Conservation (phyloP, 1,284 basidiomycete genomes). For the Trichosporon sp. region DNA sequence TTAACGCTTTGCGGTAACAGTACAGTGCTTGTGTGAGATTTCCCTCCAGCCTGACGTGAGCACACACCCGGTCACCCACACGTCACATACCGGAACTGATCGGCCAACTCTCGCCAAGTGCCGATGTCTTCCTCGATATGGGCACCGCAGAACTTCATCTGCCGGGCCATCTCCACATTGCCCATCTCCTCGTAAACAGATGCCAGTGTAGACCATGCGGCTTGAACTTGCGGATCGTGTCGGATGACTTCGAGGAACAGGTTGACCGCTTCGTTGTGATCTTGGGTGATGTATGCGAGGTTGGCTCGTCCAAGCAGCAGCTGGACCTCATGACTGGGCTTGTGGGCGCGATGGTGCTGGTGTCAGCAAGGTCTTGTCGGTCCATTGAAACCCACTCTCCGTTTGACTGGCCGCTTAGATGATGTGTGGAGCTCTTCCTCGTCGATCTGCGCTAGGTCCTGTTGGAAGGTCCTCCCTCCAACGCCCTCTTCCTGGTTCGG, state of each 20-base stretch:
- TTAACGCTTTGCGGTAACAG: slow-evolving; percentile 80
- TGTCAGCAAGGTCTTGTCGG: neutral
- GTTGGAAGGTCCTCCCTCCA: slow-evolving; percentile 23
- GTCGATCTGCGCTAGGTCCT: slow-evolving; percentile 29
- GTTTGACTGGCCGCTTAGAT: slow-evolving; percentile 4
- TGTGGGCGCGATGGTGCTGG: slow-evolving; percentile 54
- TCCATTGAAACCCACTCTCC: neutral
- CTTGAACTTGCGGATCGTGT: slow-evolving; percentile 77
- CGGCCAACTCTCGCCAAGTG: slow-evolving; percentile 79
- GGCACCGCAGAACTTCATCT: slow-evolving; percentile 82
- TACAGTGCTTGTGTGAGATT: slow-evolving; percentile 82
- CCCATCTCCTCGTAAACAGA: slow-evolving; percentile 68
- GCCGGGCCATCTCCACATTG: slow-evolving; percentile 67
- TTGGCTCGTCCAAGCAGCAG: slow-evolving; percentile 80
- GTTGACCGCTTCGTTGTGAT: slow-evolving; percentile 66
- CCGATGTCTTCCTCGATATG: slow-evolving; percentile 78
- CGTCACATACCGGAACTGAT: slow-evolving; percentile 61
- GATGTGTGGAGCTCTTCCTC: slow-evolving; percentile 28
- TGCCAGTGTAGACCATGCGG: slow-evolving; percentile 82
- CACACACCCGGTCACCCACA: too few species aligned
- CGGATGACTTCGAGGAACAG: slow-evolving; percentile 88
- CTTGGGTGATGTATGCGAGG: slow-evolving; percentile 69
- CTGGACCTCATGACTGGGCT: slow-evolving; percentile 75
- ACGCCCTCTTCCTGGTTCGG: slow-evolving; percentile 14
- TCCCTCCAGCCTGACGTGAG: slow-evolving; percentile 58